Evolutionary conservation across 1,139 yeast genomes (phyloP), one percentile per base, ranked within the genome.

Genomic region (Suhomyces coccinellae): DNA sequence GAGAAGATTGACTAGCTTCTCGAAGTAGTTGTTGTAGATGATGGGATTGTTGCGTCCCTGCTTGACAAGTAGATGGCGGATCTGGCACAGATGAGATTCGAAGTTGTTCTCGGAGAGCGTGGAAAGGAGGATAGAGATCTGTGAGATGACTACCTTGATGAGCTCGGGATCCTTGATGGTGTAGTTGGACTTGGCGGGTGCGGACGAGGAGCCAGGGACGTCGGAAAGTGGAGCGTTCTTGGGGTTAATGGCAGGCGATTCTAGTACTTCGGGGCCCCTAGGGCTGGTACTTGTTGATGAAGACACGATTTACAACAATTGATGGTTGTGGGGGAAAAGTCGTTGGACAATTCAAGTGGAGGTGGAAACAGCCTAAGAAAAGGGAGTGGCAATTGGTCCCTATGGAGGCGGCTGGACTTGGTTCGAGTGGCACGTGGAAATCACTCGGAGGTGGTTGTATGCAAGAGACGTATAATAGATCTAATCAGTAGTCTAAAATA

Each of bases 51-150:
- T 59, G 11, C 15, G 12, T 17, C 59, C 58, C 30, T 66, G 63
- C 43, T 67, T 67, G 27, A 61, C 63, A 49, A 79, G 59, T 32
- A 83, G 73, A 52, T 67, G 69, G 48, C 73, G 69, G 54, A 83
- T 78, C 57, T 82, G 81, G 38, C 62, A 59, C 43, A 62, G 59
- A 33, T 75, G 67, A n/a, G 68, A 52, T 26, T 65, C 67, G 59
- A 75, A 68, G 58, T 74, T 77, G 26, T 66, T 64, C 15, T 64
- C 62, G 27, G 70, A 60, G 48, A 76, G 63, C 24, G 79, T 73
- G 27, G 78, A 66, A 38, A 77, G 63, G 45, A 82, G 64, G 40
- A 83, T 70, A 16, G 79, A 71, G 41, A 84, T 60, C 60, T 83
- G 87, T 37, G 81, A 76, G 50, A 73, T 60, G 39, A 75, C 65